phyloP scores from a whole-genome alignment of 108 stramenopile genomes.

The Nitzschia sp. region DNA sequence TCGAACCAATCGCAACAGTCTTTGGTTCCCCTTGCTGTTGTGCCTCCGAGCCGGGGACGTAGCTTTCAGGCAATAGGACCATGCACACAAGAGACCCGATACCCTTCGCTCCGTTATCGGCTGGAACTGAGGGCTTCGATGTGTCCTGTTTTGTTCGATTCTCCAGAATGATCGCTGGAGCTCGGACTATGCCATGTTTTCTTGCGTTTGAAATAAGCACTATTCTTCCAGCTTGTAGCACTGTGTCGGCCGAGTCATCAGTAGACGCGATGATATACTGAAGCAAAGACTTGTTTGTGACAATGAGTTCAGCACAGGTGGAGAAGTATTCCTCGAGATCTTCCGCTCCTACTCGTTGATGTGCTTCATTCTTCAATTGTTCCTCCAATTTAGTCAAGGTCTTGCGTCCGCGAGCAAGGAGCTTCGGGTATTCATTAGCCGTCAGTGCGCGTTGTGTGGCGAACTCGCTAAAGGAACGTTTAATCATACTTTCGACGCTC shows the following conservation, averaged over 20 bases:
- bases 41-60: constrained; percentile 24
- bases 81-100: constrained; percentile 49
- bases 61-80: constrained; percentile 68
- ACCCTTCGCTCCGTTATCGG: neutral
- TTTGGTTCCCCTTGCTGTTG: constrained; percentile 18
- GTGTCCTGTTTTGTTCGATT: neutral
- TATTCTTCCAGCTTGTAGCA: constrained; percentile 59
- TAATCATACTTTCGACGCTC: constrained; percentile 97
- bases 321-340: constrained; percentile 77
- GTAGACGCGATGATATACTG: constrained; percentile 40
- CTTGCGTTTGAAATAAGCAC: constrained; percentile 67
- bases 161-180: constrained; percentile 68
- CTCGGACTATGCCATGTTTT: constrained; percentile 57
- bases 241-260: constrained; percentile 51
- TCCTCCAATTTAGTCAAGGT: constrained; percentile 73
- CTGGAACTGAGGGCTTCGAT: constrained; percentile 24
- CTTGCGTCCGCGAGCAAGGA: constrained; percentile 74
- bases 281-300: constrained; percentile 48
- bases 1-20: constrained; percentile 50
- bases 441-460: constrained; percentile 93
- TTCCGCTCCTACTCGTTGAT: constrained; percentile 64
- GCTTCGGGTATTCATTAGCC: constrained; percentile 86
- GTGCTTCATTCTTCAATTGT: constrained; percentile 49
- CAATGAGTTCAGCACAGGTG: constrained; percentile 40
- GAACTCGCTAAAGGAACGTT: constrained; percentile 86